Evolutionary conservation across 2,329 filamentous ascomycete genomes (phyloP), one percentile per base, ranked within the genome.

Genomic region (Rhexocercosporidium sp.): DNA sequence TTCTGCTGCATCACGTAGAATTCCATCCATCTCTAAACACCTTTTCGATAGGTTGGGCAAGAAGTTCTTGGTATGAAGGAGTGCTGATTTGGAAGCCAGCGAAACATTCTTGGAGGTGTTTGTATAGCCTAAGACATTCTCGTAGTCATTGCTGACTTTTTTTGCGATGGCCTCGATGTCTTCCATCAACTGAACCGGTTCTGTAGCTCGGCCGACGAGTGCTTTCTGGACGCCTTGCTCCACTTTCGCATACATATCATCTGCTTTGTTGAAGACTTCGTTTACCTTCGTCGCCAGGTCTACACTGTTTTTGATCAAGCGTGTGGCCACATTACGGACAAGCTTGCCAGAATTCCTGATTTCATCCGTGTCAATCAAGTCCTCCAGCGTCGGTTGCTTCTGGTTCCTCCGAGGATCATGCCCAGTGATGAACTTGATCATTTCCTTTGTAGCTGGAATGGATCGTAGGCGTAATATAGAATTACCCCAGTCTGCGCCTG

Each of bases 71-170:
- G 88, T 90, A 72, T 90, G 88, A 22, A 85, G 85, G 5, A 84
- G 85, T 7, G 88, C 88, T 44, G 85, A 87, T 75, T 88, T 90
- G 22, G 88, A 90, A 8, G 85, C 87, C 73, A 89, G 87, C 1
- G 84, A 81, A 18, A 89, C 75, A 70, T 88, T 88, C 72, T 89
- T 90, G n/a, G 89, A 82, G 47, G 89, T 89, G 70, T 88, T 87
- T 1, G 88, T 82, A 70, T 94, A 90, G 6, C 86, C 85, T 53
- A 93, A 82, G 12, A 93, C 88, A 71, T 92, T 90, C 72, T 94
- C 90, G 75, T 93, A 92, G 78, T 98, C 96, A 6, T 90, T 92
- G 57, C 90, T 89, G 59, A 99, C 92, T 79, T 97, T 97, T 74
- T 89, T 93, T 61, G 90, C 90, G 64, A 98, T 85, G 0, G 92